Evolutionary conservation across 2,329 filamentous ascomycete genomes (phyloP).

Genomic region (Shiraia bambusicola): DNA sequence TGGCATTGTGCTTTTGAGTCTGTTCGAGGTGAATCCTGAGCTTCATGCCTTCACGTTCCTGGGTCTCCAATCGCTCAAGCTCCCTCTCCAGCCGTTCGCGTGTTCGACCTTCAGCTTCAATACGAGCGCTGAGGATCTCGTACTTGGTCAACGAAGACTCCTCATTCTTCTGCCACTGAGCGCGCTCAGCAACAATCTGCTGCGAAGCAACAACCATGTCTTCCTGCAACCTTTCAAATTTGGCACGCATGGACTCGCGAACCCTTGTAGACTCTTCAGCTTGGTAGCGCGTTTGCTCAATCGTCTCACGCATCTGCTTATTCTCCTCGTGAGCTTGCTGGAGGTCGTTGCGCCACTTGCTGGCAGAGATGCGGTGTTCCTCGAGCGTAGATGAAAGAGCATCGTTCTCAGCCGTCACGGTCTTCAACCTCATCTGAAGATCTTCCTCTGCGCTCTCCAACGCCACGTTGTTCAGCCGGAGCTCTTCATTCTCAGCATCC

Average conservation of each 20-base stretch:
- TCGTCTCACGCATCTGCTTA: conserved; percentile 71
- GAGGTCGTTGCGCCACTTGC: conserved; percentile 61
- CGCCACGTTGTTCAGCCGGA: conserved; percentile 49
- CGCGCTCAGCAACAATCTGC: conserved; percentile 81
- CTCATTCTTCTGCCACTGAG: conserved; percentile 70
- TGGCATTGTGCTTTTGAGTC: conserved; percentile 59
- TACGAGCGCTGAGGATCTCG: conserved; percentile 56
- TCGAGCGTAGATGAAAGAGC: conserved; percentile 62
- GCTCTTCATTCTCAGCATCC: conserved; percentile 59
- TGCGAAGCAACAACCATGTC: conserved; percentile 79
- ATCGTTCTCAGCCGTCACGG: conserved; percentile 61
- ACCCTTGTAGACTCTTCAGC: conserved; percentile 83
- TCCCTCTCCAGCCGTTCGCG: conserved; percentile 50
- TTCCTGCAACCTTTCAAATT: conserved; percentile 81
- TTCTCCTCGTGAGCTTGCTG: conserved; percentile 54
- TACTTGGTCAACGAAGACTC: conserved; percentile 58
- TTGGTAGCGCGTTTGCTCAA: conserved; percentile 73
- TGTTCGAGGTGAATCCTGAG: conserved; percentile 72
- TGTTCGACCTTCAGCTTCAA: conserved; percentile 49
- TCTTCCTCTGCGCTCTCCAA: conserved; percentile 45
- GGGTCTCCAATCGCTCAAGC: conserved; percentile 47
- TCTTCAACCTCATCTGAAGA: conserved; percentile 54
- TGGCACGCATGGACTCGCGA: conserved; percentile 78
- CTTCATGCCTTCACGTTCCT: conserved; percentile 76
- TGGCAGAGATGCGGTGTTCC: conserved; percentile 63